phyloP scores from a whole-genome alignment of 768 basidiomycete genomes.

The Lactarius vividus region DNA sequence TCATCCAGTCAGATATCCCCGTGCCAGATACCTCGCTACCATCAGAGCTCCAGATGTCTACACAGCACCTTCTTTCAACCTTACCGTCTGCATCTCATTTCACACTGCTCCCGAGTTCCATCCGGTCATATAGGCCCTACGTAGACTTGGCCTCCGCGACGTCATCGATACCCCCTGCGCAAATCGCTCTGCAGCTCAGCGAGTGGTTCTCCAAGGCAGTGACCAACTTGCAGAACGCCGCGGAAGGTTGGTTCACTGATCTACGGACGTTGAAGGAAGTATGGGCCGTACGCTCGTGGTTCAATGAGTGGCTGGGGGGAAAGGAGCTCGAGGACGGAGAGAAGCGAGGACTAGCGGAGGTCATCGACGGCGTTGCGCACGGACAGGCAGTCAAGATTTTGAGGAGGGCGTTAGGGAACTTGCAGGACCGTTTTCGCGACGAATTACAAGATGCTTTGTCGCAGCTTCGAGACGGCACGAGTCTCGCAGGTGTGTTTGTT shows the following conservation, averaged over 20 bases:
- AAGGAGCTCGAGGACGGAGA: slow-evolving; percentile 50
- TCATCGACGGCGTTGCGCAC: slow-evolving; percentile 56
- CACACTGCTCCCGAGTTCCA: slow-evolving; percentile 64
- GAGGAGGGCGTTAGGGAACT: slow-evolving; percentile 44
- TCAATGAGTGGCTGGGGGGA: slow-evolving; percentile 44
- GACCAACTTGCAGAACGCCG: slow-evolving; percentile 43
- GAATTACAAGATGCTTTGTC: slow-evolving; percentile 42
- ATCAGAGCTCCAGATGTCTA: slow-evolving; percentile 58
- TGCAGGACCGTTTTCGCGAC: slow-evolving; percentile 47
- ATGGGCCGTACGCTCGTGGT: slow-evolving; percentile 63
- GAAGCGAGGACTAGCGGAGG: slow-evolving; percentile 38
- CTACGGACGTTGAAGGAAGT: slow-evolving; percentile 62
- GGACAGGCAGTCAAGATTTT: slow-evolving; percentile 57
- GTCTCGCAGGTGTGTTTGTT: slow-evolving; percentile 33
- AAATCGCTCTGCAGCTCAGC: slow-evolving; percentile 47
- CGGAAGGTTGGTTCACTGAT: slow-evolving; percentile 56
- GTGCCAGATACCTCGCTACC: slow-evolving; percentile 38
- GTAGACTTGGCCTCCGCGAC: slow-evolving; percentile 66
- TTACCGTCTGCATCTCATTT: slow-evolving; percentile 86
- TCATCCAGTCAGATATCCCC: slow-evolving; percentile 55
- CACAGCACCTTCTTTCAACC: slow-evolving; percentile 60
- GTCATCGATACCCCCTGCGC: slow-evolving; percentile 44
- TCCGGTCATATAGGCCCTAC: slow-evolving; percentile 82
- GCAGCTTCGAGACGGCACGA: slow-evolving; percentile 34
- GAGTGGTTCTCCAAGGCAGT: slow-evolving; percentile 64